phyloP scores from a whole-genome alignment of 2,329 filamentous ascomycete species.

The Penicillium sp. region DNA sequence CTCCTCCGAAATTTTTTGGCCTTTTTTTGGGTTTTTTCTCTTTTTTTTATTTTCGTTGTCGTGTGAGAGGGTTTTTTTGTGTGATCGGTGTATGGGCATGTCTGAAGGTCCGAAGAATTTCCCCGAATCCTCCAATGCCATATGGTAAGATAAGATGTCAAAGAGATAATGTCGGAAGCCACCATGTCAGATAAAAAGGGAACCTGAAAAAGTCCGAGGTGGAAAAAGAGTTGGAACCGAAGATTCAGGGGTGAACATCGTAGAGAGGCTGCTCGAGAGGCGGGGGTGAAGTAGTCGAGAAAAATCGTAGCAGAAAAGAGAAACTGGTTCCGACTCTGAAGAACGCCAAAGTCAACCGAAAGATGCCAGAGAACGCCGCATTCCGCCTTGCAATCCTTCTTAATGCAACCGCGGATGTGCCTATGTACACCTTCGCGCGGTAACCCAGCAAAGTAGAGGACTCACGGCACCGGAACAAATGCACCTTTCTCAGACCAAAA shows the following conservation, averaged over 20 bases:
- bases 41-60: slow-evolving; percentile 9
- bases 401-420: slow-evolving; percentile 10
- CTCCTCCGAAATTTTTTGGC: slow-evolving; percentile 25
- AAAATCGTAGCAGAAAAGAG: neutral
- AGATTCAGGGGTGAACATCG: neutral
- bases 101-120: neutral
- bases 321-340: slow-evolving; percentile 7
- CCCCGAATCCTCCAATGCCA: neutral
- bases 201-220: neutral
- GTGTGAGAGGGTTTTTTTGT: slow-evolving; percentile 2
- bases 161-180: slow-evolving; percentile 1
- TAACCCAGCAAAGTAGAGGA: slow-evolving; percentile 7
- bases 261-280: neutral
- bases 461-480: slow-evolving; percentile 1
- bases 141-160: slow-evolving; percentile 1
- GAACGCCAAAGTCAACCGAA: slow-evolving; percentile 16
- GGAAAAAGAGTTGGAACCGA: neutral
- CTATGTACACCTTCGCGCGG: slow-evolving; percentile 16
- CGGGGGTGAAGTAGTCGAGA: neutral
- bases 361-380: slow-evolving; percentile 18
- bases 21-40: slow-evolving; percentile 1
- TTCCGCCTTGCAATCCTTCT: slow-evolving; percentile 11
- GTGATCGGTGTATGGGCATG: neutral
- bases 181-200: neutral
- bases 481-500: neutral